Percentiles rank a stretch among this genome's conserved stretches.
Conservation (phyloP, 345 rosid species). For the Eucalyptus caleyi region DNA sequence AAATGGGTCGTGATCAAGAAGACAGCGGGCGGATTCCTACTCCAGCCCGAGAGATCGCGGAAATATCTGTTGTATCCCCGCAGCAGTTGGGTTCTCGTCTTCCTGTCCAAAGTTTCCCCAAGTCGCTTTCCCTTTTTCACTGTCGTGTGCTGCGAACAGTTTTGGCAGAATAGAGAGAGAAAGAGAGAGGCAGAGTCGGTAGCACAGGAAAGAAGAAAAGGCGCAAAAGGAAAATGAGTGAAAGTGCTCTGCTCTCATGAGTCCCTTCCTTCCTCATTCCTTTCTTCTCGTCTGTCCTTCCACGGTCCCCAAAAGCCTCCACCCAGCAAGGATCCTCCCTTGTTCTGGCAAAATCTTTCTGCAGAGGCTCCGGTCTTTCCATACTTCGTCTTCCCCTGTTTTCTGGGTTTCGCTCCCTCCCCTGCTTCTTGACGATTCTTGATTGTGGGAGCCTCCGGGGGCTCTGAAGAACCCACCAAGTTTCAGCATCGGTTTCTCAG, state of each 20-base stretch:
- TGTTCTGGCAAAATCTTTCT: not conserved
- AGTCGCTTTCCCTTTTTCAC: not conserved
- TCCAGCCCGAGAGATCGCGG: not conserved
- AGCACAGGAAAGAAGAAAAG: not conserved
- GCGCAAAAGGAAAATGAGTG: not conserved
- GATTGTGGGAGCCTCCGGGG: not conserved
- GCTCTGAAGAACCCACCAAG: not conserved
- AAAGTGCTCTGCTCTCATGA: not conserved
- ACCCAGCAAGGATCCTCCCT: not conserved
- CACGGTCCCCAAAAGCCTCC: not conserved
- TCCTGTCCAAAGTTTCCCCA: not conserved
- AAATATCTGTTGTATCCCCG: not conserved
- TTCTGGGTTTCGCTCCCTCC: not conserved
- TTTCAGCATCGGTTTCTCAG: not conserved
- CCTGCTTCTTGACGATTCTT: not conserved
- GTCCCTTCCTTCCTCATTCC: not conserved
- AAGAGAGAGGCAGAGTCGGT: not conserved
- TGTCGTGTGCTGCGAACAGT: not conserved
- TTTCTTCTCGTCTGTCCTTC: slow-evolving; percentile 5
- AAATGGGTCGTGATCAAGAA: not conserved
- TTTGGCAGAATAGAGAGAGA: not conserved
- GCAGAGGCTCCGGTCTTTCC: not conserved
- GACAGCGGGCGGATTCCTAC: not conserved
- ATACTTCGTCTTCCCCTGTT: not conserved
- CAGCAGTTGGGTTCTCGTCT: not conserved